phyloP scores from a whole-genome alignment of 2,329 filamentous ascomycete species.

The Dactylonectria estremocensis region DNA sequence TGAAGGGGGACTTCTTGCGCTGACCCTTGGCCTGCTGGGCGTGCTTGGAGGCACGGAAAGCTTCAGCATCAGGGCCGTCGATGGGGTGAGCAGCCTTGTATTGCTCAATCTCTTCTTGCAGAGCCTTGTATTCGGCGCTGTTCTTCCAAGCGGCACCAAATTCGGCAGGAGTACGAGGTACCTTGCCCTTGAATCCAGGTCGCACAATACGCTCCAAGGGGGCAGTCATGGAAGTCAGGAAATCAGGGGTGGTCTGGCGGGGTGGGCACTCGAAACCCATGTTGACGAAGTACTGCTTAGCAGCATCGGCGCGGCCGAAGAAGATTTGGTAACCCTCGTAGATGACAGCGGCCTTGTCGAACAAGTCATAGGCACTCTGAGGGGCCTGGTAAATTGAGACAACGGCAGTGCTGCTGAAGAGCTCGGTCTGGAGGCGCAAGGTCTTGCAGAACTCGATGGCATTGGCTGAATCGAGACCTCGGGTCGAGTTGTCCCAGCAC shows the following conservation, averaged over 20 bases:
- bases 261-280: slow-evolving; percentile 78
- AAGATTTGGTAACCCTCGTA: slow-evolving; percentile 76
- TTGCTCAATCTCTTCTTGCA: slow-evolving; percentile 69
- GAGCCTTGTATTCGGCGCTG: slow-evolving; percentile 64
- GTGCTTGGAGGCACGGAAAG: slow-evolving; percentile 69
- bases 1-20: slow-evolving; percentile 84
- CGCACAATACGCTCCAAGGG: slow-evolving; percentile 70
- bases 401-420: slow-evolving; percentile 75
- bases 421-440: slow-evolving; percentile 76
- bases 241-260: slow-evolving; percentile 79
- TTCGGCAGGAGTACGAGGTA: slow-evolving; percentile 73
- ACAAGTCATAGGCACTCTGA: slow-evolving; percentile 74
- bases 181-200: slow-evolving; percentile 69
- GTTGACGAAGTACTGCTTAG: slow-evolving; percentile 76
- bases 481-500: slow-evolving; percentile 81
- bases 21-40: slow-evolving; percentile 70
- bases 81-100: slow-evolving; percentile 70
- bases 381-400: slow-evolving; percentile 84
- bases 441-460: slow-evolving; percentile 83
- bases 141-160: slow-evolving; percentile 73
- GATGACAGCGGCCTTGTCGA: slow-evolving; percentile 72
- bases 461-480: slow-evolving; percentile 82
- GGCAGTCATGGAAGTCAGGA: slow-evolving; percentile 79
- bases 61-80: slow-evolving; percentile 69
- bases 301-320: slow-evolving; percentile 73